phyloP scores from a whole-genome alignment of 345 rosid species.

The Rhizophora mangle region DNA sequence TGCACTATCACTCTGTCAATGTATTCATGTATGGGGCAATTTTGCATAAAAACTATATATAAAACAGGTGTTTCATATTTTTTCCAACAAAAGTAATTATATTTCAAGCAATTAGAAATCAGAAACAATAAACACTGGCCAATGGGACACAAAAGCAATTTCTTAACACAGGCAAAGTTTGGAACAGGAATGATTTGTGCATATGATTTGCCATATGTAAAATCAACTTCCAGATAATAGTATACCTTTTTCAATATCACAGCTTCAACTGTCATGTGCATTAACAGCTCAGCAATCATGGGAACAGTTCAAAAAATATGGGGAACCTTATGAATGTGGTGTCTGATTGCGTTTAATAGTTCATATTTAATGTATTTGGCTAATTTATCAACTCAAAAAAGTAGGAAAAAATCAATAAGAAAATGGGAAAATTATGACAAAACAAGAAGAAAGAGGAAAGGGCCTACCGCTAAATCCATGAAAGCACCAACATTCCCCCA shows the following conservation, averaged over 20 bases:
- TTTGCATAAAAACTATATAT: no score
- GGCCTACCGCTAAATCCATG: constrained; percentile 75
- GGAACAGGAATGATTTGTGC: neutral
- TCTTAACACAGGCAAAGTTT: neutral
- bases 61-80: no score
- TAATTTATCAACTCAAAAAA: neutral
- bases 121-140: neutral
- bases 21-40: no score
- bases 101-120: neutral
- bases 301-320: neutral
- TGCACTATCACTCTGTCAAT: no score
- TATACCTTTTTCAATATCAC: no score
- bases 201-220: no score
- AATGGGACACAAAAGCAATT: neutral
- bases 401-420: neutral
- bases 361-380: neutral
- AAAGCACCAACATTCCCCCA: constrained; percentile 82
- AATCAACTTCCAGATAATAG: no score
- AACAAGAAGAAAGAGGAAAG: neutral
- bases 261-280: neutral
- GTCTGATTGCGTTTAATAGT: neutral
- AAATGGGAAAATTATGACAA: neutral
- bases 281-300: neutral
- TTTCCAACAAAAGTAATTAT: neutral
- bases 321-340: neutral